phyloP scores from a whole-genome alignment of 225 moss, liverwort and hornwort species.

The Neckera pumila region DNA sequence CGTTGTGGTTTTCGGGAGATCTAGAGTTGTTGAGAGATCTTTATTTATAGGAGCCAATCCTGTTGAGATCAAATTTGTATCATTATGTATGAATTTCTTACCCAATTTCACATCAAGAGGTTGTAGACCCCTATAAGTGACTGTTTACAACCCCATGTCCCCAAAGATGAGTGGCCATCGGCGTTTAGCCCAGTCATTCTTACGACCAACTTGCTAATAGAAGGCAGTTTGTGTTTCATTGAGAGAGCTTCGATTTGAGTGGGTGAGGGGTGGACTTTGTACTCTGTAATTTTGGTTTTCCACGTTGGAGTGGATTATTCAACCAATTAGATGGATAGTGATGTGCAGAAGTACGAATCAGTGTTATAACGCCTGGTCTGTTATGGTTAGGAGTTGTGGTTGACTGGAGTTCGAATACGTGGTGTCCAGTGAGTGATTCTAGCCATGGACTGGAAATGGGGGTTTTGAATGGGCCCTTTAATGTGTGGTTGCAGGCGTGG shows the following conservation, averaged over 20 bases:
- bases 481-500: conserved; percentile 63
- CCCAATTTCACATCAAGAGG: not conserved
- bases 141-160: not conserved
- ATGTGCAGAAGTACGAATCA: not conserved
- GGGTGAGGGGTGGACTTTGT: not conserved
- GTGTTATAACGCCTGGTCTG: not conserved
- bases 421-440: not conserved
- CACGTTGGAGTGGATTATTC: not conserved
- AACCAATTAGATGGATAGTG: not conserved
- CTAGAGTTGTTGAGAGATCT: not conserved
- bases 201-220: not conserved
- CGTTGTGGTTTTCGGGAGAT: not conserved
- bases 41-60: not conserved
- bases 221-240: not conserved
- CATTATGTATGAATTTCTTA: not conserved
- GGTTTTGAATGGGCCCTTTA: not conserved
- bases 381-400: not conserved
- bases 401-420: not conserved
- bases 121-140: not conserved
- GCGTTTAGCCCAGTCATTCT: not conserved
- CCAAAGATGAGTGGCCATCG: not conserved
- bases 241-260: not conserved
- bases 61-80: not conserved
- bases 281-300: not conserved
- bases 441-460: not conserved